Conservation (phyloP, 2,329 filamentous ascomycete genomes). For the Fusarium sp. region DNA sequence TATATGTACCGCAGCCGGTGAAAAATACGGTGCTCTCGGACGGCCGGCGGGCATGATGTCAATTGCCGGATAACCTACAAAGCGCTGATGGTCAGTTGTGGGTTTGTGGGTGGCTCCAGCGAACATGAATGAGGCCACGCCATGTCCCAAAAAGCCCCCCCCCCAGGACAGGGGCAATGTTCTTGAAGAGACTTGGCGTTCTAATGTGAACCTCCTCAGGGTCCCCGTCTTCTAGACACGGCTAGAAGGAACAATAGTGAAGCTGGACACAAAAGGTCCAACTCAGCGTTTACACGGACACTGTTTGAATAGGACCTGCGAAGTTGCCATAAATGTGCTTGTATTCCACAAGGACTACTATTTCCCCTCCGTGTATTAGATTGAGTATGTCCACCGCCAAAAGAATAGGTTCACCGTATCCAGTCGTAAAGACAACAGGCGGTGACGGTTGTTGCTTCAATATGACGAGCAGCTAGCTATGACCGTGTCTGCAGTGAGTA, state of each 20-base stretch:
- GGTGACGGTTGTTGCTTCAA: conserved; percentile 38
- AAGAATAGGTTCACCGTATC: conserved; percentile 31
- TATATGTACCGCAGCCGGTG: conserved; percentile 21
- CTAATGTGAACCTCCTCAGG: conserved; percentile 5
- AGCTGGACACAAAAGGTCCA: conserved; percentile 13
- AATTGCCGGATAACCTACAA: conserved; percentile 14
- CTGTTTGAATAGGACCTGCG: conserved; percentile 4
- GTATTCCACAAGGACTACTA: conserved; percentile 3
- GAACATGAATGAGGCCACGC: conserved; percentile 48
- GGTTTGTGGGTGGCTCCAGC: conserved; percentile 13
- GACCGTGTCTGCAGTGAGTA: conserved; percentile 8
- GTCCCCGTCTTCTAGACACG: conserved; percentile 9
- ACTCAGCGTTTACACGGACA: not conserved
- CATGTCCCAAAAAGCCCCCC: conserved; percentile 41
- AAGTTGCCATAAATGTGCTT: not conserved
- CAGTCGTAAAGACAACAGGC: conserved; percentile 32
- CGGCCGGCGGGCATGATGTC: conserved; percentile 24
- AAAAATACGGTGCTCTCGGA: conserved; percentile 20
- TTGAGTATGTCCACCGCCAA: conserved; percentile 18
- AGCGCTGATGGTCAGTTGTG: conserved; percentile 6
- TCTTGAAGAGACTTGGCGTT: conserved; percentile 13
- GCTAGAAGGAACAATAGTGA: not conserved
- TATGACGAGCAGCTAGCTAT: conserved; percentile 7
- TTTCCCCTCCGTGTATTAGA: conserved; percentile 9
- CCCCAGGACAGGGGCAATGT: not conserved